Percentiles rank a stretch among this genome's conserved stretches.
These are phyloP conservation scores for Trifolium subterraneum DNA, from an alignment of 306 rosid genomes.

Conservation along the genomic window DNA sequence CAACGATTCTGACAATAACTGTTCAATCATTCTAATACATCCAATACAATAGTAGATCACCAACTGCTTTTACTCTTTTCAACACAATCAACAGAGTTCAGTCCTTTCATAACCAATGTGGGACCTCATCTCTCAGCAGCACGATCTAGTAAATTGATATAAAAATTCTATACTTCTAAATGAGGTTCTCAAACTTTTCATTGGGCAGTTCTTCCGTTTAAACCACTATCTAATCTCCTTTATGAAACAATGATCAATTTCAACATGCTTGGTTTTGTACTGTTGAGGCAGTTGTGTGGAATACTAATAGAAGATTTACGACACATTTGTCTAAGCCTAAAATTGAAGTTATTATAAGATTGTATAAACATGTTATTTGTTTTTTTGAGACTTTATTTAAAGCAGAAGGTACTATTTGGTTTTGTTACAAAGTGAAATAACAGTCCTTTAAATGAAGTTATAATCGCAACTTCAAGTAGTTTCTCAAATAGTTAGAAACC, in stretches of 20 bases:
- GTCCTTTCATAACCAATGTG: neutral
- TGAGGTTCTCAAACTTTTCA: neutral
- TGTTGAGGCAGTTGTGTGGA: neutral
- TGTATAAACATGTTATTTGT: neutral
- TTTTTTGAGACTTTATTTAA: neutral
- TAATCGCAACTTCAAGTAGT: neutral
- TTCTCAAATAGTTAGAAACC: neutral
- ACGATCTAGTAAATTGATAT: neutral
- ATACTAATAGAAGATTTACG: neutral
- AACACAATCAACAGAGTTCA: neutral
- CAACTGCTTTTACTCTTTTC: neutral
- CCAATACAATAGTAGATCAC: neutral
- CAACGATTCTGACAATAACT: neutral
- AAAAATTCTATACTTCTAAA: neutral
- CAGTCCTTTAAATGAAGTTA: neutral
- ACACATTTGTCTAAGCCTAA: neutral
- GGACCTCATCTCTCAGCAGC: neutral
- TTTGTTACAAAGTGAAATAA: neutral
- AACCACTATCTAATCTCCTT: neutral
- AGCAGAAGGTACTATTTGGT: neutral
- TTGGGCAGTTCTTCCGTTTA: neutral
- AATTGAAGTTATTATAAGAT: neutral
- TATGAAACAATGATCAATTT: neutral
- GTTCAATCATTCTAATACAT: neutral
- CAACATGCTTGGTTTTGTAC: neutral